Evolutionary conservation across 352 stramenopile species (phyloP).

Genomic region (Elongisporangium senticosum): DNA sequence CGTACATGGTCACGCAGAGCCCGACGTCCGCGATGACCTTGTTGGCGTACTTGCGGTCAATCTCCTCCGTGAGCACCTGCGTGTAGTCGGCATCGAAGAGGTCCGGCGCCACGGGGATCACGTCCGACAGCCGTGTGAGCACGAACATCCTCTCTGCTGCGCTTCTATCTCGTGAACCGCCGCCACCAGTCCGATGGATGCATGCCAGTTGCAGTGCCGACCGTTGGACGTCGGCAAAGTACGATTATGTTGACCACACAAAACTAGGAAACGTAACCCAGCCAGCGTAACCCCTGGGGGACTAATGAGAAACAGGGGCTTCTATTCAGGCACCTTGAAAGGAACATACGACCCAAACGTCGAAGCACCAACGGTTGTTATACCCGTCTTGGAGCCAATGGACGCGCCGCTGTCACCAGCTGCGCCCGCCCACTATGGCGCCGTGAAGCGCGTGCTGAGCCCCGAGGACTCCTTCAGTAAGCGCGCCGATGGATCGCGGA

Average conservation of each 20-base stretch:
- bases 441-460: conserved; percentile 5
- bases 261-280: not conserved
- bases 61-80: conserved; percentile 84
- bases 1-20: conserved; percentile 85
- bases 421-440: not conserved
- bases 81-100: conserved; percentile 81
- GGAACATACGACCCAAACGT: not conserved
- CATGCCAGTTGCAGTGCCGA: not conserved
- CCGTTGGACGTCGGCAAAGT: not conserved
- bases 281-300: too few relatives aligned
- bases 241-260: not conserved
- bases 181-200: not conserved
- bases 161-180: conserved; percentile 1
- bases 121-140: conserved; percentile 78
- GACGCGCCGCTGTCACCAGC: not conserved
- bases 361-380: not conserved
- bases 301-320: not conserved
- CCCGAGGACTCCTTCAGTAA: conserved; percentile 1
- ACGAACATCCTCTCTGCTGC: conserved; percentile 56
- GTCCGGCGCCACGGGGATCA: conserved; percentile 76
- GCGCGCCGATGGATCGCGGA: conserved; percentile 8
- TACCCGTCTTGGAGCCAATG: not conserved
- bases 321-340: not conserved
- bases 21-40: conserved; percentile 86
- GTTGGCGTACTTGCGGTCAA: conserved; percentile 89